phyloP scores from a whole-genome alignment of 106 monocot species.

The Acanthochlamys bracteata region DNA sequence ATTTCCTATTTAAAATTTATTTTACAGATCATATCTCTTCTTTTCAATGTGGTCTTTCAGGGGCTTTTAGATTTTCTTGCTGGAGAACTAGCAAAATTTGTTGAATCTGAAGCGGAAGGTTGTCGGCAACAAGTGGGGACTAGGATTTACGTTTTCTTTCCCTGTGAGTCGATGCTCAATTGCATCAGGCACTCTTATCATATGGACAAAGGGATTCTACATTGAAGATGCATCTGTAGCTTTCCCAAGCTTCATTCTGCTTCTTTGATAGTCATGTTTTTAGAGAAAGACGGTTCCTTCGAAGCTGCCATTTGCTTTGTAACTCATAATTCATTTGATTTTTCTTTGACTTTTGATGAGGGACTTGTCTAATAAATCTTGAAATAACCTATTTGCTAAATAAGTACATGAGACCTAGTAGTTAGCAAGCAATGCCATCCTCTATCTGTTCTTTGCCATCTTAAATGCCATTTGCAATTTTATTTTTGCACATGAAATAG shows the following conservation, averaged over 20 bases:
- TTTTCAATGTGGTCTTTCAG: conserved; percentile 29
- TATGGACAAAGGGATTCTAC: conserved; percentile 93
- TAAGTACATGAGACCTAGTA: too few species aligned
- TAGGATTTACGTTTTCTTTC: conserved; percentile 99
- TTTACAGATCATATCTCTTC: neutral
- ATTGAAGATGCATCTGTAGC: conserved; percentile 55
- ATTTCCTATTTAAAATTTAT: neutral
- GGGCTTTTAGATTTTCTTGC: conserved; percentile 98
- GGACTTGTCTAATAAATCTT: too few species aligned
- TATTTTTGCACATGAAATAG: too few species aligned
- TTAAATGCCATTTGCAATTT: too few species aligned
- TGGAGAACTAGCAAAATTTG: conserved; percentile 58
- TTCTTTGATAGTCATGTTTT: neutral
- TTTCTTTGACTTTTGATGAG: too few species aligned
- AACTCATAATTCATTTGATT: too few species aligned
- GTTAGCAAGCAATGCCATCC: too few species aligned
- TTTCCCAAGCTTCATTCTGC: neutral
- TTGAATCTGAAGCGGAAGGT: conserved; percentile 57
- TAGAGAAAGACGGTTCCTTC: neutral
- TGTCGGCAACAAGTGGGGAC: conserved; percentile 59
- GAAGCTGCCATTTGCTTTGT: neutral
- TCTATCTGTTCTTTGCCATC: too few species aligned
- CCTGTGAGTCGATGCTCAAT: conserved; percentile 88
- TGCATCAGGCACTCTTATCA: conserved; percentile 79
- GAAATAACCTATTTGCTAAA: too few species aligned